phyloP scores from a whole-genome alignment of 202 grass and related monocot species.

The Miscanthus sacchariflorus region DNA sequence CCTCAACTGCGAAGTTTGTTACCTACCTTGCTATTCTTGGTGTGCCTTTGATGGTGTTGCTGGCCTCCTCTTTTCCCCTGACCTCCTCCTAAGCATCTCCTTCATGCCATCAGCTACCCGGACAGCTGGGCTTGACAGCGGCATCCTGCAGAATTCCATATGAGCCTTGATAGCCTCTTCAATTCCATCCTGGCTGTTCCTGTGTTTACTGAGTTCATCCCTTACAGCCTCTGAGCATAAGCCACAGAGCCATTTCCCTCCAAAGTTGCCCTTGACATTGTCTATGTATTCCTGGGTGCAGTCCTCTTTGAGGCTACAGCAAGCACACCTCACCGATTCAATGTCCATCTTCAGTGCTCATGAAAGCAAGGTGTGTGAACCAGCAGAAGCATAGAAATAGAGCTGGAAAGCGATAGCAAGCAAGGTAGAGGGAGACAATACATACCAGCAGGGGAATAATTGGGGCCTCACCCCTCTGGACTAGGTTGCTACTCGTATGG shows the following conservation, averaged over 20 bases:
- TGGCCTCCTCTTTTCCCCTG: conserved; percentile 40
- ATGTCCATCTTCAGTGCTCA: conserved; percentile 51
- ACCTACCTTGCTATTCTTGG: conserved; percentile 37
- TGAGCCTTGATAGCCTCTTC: conserved; percentile 70
- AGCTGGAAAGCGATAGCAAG: conserved; percentile 23
- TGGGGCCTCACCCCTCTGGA: conserved; percentile 43
- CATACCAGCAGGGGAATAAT: conserved; percentile 13
- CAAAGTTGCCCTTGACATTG: conserved; percentile 68
- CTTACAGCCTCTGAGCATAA: conserved; percentile 72
- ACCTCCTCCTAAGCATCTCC: conserved; percentile 74
- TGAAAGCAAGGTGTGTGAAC: conserved; percentile 25
- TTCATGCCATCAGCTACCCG: conserved; percentile 75
- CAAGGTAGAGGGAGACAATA: conserved; percentile 17
- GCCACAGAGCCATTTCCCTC: conserved; percentile 79
- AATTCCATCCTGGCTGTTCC: conserved; percentile 27
- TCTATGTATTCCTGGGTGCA: conserved; percentile 81
- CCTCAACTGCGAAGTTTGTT: conserved; percentile 31
- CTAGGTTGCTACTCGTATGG: conserved; percentile 47
- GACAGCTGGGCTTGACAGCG: conserved; percentile 60
- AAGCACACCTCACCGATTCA: conserved; percentile 62
- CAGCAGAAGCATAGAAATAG: conserved; percentile 34
- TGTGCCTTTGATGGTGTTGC: conserved; percentile 22
- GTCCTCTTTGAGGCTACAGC: conserved; percentile 74
- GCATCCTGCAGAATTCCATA: conserved; percentile 68
- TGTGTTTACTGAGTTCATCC: conserved; percentile 48